phyloP scores from a whole-genome alignment of 2,329 filamentous ascomycete species.

The Arthrobotrys megalospora region DNA sequence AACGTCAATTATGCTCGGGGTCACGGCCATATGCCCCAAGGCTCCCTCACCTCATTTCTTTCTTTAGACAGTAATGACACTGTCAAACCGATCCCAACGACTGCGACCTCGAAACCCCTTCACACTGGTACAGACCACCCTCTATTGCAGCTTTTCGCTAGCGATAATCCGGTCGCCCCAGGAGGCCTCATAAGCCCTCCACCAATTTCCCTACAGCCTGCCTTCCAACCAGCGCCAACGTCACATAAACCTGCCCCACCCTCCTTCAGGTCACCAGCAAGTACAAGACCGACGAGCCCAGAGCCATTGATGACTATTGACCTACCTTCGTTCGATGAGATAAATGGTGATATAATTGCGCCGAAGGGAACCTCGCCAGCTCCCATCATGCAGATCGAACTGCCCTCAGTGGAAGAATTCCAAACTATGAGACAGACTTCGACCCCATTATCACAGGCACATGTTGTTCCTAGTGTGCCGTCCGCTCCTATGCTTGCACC shows the following conservation, averaged over 20 bases:
- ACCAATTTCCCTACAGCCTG: constrained; percentile 42
- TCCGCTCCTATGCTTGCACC: constrained; percentile 39
- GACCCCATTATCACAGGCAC: constrained; percentile 54
- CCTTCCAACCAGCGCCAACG: constrained; percentile 46
- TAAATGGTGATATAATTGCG: constrained; percentile 46
- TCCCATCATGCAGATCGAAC: constrained; percentile 52
- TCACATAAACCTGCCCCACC: constrained; percentile 32
- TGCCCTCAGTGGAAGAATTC: constrained; percentile 53
- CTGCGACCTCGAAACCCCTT: constrained; percentile 25
- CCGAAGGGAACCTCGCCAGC: constrained; percentile 50
- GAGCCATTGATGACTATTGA: constrained; percentile 61
- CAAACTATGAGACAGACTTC: constrained; percentile 56
- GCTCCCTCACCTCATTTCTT: constrained; percentile 46
- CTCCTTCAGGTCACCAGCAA: constrained; percentile 55
- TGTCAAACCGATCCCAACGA: constrained; percentile 32
- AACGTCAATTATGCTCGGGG: constrained; percentile 30
- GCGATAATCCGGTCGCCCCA: constrained; percentile 8
- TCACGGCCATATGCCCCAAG: constrained; percentile 47
- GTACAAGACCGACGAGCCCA: constrained; percentile 54
- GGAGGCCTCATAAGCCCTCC: constrained; percentile 24
- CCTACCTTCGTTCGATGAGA: constrained; percentile 56
- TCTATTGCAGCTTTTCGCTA: constrained; percentile 52
- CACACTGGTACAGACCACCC: constrained; percentile 55
- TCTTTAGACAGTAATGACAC: constrained; percentile 55
- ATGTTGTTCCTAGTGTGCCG: constrained; percentile 46